Conservation (phyloP, 306 rosid genomes). For the Sophora flavescens region DNA sequence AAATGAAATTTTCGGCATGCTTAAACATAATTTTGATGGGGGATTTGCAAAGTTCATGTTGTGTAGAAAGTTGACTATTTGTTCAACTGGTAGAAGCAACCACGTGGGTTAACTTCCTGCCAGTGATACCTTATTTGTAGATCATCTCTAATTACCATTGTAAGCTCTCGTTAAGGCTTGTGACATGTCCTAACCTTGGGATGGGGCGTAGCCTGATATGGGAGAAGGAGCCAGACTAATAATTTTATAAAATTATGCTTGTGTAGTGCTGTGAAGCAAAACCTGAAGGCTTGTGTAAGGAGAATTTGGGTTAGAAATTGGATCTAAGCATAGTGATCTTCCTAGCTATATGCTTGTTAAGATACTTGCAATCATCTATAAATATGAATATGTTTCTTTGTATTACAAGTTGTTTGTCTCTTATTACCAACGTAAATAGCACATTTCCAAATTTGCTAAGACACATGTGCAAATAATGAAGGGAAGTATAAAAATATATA, state of each 20-base stretch:
- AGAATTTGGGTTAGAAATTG: background rate
- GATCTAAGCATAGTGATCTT: background rate
- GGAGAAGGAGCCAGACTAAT: background rate
- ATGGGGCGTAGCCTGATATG: background rate
- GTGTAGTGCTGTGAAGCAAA: background rate
- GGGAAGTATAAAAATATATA: background rate
- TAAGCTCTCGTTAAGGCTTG: background rate
- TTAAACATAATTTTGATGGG: slow-evolving; percentile 3
- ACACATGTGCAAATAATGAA: slow-evolving; percentile 3
- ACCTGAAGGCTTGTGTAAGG: background rate
- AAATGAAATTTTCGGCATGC: slow-evolving; percentile 1
- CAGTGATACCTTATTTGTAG: background rate
- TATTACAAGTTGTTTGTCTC: background rate
- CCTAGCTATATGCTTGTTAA: background rate
- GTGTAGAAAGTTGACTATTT: background rate
- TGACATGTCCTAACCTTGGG: background rate
- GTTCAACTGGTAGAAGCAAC: background rate
- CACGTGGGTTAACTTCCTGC: background rate
- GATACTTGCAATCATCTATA: background rate
- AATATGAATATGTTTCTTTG: slow-evolving; percentile 15
- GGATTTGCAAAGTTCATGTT: slow-evolving; percentile 13
- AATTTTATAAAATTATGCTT: background rate
- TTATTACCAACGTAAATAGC: slow-evolving; percentile 7
- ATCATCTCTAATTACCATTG: background rate
- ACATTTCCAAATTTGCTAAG: background rate